These are phyloP conservation scores for Colletotrichum sidae DNA, from an alignment of 2,329 filamentous ascomycete genomes.

Conservation along the genomic window DNA sequence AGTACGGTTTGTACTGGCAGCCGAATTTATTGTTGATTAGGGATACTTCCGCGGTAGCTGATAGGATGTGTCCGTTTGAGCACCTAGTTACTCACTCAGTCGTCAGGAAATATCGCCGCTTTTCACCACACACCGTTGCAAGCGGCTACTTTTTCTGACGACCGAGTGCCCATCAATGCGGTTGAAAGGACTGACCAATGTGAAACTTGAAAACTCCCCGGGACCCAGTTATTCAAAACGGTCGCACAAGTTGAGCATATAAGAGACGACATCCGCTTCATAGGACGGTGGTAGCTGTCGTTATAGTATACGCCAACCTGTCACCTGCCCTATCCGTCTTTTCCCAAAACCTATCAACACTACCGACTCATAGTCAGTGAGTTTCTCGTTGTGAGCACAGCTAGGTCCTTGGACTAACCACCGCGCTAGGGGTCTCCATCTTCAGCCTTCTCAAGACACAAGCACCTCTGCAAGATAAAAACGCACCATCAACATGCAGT, in stretches of 20 bases:
- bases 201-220: constrained; percentile 4
- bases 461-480: not conserved
- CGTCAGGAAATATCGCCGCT: too few species aligned
- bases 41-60: too few species aligned
- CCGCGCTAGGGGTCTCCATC: not conserved
- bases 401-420: not conserved
- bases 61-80: too few species aligned
- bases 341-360: not conserved
- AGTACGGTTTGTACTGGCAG: too few species aligned
- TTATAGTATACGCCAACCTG: not conserved
- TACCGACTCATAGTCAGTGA: not conserved
- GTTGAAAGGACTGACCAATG: not conserved
- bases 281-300: not conserved
- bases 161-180: not conserved
- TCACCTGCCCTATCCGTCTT: not conserved
- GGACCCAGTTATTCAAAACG: not conserved
- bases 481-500: not conserved
- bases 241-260: not conserved
- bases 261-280: not conserved
- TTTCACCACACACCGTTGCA: too few species aligned
- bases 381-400: not conserved
- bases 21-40: too few species aligned
- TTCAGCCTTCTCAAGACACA: not conserved
- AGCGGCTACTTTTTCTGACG: too few species aligned
- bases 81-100: too few species aligned